These are phyloP conservation scores for Arthroderma sp. DNA, from an alignment of 2,329 filamentous ascomycete genomes.

Conservation along the genomic window DNA sequence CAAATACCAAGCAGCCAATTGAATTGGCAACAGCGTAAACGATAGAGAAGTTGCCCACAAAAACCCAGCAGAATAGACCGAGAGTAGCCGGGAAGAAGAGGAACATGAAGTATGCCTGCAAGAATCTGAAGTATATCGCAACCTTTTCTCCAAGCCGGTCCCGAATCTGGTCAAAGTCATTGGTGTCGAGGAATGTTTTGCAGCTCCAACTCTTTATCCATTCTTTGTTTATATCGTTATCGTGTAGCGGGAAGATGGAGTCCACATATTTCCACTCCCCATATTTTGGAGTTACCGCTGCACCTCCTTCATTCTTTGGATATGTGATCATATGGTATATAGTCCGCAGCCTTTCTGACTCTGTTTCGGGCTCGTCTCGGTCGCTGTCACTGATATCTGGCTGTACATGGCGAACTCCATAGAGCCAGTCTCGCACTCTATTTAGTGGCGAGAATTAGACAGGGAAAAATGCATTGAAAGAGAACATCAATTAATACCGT, in stretches of 20 bases:
- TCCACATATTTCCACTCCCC: slow-evolving; percentile 61
- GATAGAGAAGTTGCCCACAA: slow-evolving; percentile 74
- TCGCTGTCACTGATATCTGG: slow-evolving; percentile 59
- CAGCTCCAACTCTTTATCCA: slow-evolving; percentile 65
- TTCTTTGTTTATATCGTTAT: slow-evolving; percentile 58
- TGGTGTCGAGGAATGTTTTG: slow-evolving; percentile 52
- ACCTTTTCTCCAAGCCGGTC: slow-evolving; percentile 67
- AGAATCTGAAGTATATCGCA: slow-evolving; percentile 90
- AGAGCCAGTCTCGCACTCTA: slow-evolving; percentile 86
- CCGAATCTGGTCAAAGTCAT: slow-evolving; percentile 60
- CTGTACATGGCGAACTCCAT: slow-evolving; percentile 66
- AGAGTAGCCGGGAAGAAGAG: slow-evolving; percentile 68
- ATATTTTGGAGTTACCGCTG: slow-evolving; percentile 56
- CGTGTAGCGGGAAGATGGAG: slow-evolving; percentile 66
- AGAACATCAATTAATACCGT: slow-evolving; percentile 6
- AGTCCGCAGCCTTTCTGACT: slow-evolving; percentile 76
- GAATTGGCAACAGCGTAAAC: slow-evolving; percentile 66
- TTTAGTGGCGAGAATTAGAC: background rate
- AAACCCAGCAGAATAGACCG: slow-evolving; percentile 62
- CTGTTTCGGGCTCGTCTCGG: slow-evolving; percentile 66
- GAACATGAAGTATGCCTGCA: slow-evolving; percentile 80
- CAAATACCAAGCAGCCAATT: slow-evolving; percentile 79
- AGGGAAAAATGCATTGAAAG: background rate
- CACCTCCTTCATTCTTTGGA: slow-evolving; percentile 60
- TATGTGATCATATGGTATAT: slow-evolving; percentile 76